Base-by-base conservation (phyloP, 768 basidiomycete species). In the Lactarius quietus region DNA sequence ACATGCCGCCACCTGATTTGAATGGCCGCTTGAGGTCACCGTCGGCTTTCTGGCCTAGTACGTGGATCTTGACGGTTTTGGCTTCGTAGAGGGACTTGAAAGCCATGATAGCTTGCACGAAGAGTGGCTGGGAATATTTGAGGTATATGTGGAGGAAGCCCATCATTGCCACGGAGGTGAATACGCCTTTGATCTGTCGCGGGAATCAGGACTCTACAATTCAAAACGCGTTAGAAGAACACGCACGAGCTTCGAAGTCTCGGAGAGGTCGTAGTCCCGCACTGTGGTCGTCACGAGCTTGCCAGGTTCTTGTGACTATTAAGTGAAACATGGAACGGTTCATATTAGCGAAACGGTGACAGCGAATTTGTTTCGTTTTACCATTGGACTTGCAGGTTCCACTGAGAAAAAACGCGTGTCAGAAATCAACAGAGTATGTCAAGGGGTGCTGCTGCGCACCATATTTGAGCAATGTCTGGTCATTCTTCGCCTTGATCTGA, bases 61-160 rank as follows among this genome's bases (percentile, higher is more conserved):
- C 53, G 80, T 96, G 88, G 65, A 99, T 88, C 43, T 87, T 82
- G 68, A 95, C 83, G 20, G 84, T 84, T 74, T 93, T 93, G 63
- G 90, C 87, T 72, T 98, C 95, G 76, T 90, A 92, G 33, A 95
- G 76, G 52, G 82, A 84, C 81, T 99, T 98, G 73, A 97, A 63
- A n/a, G 92, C 92, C 93, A 96, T 97, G 70, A 99, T 83, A 15
- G 85, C 85, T 76, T 98, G 96, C 69, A 98, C 90, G 79, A 98
- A 96, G 69, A 98, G 85, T 8, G 96, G 96, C 74, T 96, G 95
- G 8, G 94, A 95, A 84, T 92, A 98, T 75, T 91, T 86, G 79
- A 98, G 81, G 84, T 98, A 98, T 59, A 90, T 67, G 79, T 99
- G 96, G 81, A 98, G 86, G 82, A 95, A 89, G 64, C 73, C 82